Conservation (phyloP, 176 grass and related monocot species). For the Oryza meyeriana region DNA sequence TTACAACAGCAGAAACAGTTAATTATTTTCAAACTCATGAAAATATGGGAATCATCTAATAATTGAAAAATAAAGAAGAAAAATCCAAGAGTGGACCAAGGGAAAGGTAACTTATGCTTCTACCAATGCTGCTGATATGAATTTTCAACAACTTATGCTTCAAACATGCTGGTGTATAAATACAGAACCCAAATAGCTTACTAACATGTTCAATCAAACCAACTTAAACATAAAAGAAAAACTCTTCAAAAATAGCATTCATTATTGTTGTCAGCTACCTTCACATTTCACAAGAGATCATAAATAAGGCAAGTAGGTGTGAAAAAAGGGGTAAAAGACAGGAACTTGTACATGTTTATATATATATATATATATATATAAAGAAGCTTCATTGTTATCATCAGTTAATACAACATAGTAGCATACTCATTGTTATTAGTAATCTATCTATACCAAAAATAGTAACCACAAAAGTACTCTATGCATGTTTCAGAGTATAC, state of each 20-base stretch:
- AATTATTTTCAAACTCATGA: no score
- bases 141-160: no score
- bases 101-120: no score
- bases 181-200: conserved; percentile 4
- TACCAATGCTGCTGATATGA: no score
- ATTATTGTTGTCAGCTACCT: background rate
- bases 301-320: background rate
- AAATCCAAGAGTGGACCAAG: no score
- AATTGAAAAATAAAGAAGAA: no score
- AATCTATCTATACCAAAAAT: background rate
- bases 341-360: background rate
- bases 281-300: background rate
- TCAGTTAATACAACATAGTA: background rate
- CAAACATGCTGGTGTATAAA: background rate
- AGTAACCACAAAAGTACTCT: background rate
- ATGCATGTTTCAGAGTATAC: background rate
- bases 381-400: background rate
- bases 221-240: background rate
- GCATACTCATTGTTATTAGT: background rate
- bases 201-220: conserved; percentile 20
- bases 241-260: conserved; percentile 7
- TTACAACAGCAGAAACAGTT: no score
- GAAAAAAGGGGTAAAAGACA: conserved; percentile 4
- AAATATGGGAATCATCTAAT: no score
- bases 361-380: background rate